Evolutionary conservation across 2,329 filamentous ascomycete genomes (phyloP), one percentile per base, ranked within the genome.

Genomic region (Aspergillus clavatus): DNA sequence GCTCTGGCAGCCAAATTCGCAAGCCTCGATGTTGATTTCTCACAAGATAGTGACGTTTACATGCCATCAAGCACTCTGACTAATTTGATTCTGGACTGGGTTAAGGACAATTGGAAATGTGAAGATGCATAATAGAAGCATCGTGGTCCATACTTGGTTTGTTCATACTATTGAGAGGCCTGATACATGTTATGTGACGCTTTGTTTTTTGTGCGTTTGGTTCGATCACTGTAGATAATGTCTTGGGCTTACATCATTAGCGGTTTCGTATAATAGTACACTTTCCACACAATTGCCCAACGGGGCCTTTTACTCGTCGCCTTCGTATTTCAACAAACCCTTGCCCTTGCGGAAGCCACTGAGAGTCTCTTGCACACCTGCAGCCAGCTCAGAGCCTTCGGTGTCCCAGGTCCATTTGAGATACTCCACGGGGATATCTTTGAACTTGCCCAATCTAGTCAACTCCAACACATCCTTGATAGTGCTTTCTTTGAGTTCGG

Each of bases 331-430:
- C 66, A 97, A 93, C 3, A 98, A 80, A 0, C 89, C 86, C 74
- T 98, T 98, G 8, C 90, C 91, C 53, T 81, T 80, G 60, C 89
- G 81, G 65, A 87, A 97, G 0, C 91, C 93, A 45, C 84, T 78
- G 36, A 97, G 72, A 1, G 90, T 93, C 7, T 86, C 86, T 65
- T 90, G 86, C 2, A 95, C 87, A 4, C 87, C 87, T 31, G 81
- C 76, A 45, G 80, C 80, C 45, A 98, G 70, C 40, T 77, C 75
- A 5, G 81, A 73, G 45, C 83, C 81, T 57, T 85, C 80, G 0
- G 89, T 94, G 16, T 88, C 83, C 80, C 85, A 89, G 31, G 81
- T 78, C 93, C 93, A 98, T 51, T 75, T 76, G 40, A 95, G 78
- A 66, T 89, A 79, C 47, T 90, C 79, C n/a, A 89, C 81, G 0